Evolutionary conservation across 176 grass and related monocot genomes (phyloP), one percentile per base, ranked within the genome.

Genomic region (Oryza brachyantha): DNA sequence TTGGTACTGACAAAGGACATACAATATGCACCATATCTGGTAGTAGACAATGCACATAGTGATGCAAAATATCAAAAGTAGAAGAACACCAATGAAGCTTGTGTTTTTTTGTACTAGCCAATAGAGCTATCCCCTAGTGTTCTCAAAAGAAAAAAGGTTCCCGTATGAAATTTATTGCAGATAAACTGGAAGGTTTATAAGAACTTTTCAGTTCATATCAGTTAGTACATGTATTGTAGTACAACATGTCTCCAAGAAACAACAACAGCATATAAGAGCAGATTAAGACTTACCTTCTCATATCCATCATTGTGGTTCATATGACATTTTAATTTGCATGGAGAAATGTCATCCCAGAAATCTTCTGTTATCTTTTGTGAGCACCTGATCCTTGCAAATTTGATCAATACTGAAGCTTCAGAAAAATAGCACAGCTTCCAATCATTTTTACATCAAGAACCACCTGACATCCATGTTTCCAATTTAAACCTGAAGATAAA

Each of bases 61-160:
- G n/a, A 22, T 80, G 70, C 36, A 31, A 86, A 81, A 74, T 76
- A 81, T 29, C 38, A 81, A n/a, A 75, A 37, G 41, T 38, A 35
- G 16, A 71, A 72, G 52, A 35, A 38, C 32, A 64, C 76, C 43
- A 34, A 63, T 13, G 7, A 62, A 31, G 29, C 7, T 61, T 76
- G 17, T 42, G 63, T 76, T 63, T 57, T 28, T 32, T 42, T 35
- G 34, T 52, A 76, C 3, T 22, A 2, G 22, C n/a, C 52, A 22
- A 0, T 57, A 57, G 19, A 57, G 7, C n/a, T 57, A n/a, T 24
- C n/a, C 52, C 52, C 2, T 57, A 57, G 21, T 57, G 52, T 57
- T 57, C 52, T 3, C 52, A n/a, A 10, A 57, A 57, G 52, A 57
- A 57, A 57, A 10, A 57, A 24, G n/a, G 52, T 22, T 57, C 52